phyloP scores from a whole-genome alignment of 352 stramenopile genomes.

The Phytopythium cucurbitacearum region DNA sequence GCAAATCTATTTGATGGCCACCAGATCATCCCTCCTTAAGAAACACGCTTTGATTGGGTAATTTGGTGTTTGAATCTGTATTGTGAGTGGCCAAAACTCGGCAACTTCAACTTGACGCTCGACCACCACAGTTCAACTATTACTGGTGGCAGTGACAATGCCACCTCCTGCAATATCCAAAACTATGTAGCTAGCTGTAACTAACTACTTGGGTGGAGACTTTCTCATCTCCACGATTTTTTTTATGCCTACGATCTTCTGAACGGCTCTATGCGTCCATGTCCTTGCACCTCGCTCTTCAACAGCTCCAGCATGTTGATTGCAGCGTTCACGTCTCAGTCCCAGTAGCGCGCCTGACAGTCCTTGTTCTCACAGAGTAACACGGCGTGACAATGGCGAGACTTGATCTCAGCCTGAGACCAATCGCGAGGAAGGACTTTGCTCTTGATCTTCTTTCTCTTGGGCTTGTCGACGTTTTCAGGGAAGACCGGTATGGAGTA shows the following conservation, averaged over 20 bases:
- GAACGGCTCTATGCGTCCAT: neutral
- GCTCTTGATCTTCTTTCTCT: slow-evolving; percentile 8
- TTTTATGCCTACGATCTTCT: neutral
- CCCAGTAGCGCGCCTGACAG: neutral
- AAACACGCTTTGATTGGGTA: too few relatives aligned
- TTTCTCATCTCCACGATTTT: slow-evolving; percentile 1
- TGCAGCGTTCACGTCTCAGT: slow-evolving; percentile 4
- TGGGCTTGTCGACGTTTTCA: slow-evolving; percentile 1
- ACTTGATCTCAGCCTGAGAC: neutral
- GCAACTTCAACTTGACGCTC: too few relatives aligned
- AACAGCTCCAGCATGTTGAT: slow-evolving; percentile 4
- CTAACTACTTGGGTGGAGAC: neutral
- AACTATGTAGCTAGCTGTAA: neutral
- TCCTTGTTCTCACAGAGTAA: neutral
- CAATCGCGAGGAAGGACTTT: neutral
- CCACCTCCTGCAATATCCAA: neutral
- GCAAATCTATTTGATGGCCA: too few relatives aligned
- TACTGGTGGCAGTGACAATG: too few relatives aligned
- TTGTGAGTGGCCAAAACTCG: too few relatives aligned
- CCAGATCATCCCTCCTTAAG: too few relatives aligned
- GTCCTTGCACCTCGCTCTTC: neutral
- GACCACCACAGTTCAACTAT: too few relatives aligned
- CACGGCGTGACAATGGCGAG: neutral
- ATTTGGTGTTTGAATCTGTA: too few relatives aligned
- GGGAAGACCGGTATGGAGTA: neutral